These are phyloP conservation scores for Vachellia collinsii DNA, from an alignment of 306 rosid genomes.

Conservation along the genomic window DNA sequence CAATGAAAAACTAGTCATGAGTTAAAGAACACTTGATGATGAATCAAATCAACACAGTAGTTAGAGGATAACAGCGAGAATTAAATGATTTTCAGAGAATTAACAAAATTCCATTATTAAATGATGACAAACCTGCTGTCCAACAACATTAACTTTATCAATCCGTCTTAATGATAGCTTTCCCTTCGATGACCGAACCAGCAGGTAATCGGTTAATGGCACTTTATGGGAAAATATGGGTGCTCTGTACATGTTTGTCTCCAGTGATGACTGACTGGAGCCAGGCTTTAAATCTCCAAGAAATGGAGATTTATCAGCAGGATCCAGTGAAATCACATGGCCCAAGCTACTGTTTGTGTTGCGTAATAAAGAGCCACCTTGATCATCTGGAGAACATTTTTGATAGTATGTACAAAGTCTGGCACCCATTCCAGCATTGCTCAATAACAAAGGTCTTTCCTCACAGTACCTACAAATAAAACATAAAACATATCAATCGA, in stretches of 20 bases:
- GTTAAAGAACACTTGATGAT: slow-evolving; percentile 17
- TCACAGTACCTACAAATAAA: slow-evolving; percentile 78
- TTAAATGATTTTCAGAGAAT: slow-evolving; percentile 15
- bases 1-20: slow-evolving; percentile 19
- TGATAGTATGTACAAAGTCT: slow-evolving; percentile 94
- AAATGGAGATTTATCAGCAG: slow-evolving; percentile 96
- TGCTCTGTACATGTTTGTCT: slow-evolving; percentile 96
- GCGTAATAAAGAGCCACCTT: slow-evolving; percentile 74
- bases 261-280: slow-evolving; percentile 80
- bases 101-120: slow-evolving; percentile 16
- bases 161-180: slow-evolving; percentile 88
- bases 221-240: slow-evolving; percentile 93
- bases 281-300: slow-evolving; percentile 92
- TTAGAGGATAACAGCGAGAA: slow-evolving; percentile 5
- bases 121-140: slow-evolving; percentile 82
- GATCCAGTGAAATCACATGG: slow-evolving; percentile 77
- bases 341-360: slow-evolving; percentile 70
- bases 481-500: slow-evolving; percentile 35
- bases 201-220: slow-evolving; percentile 79
- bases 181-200: slow-evolving; percentile 96
- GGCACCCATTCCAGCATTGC: slow-evolving; percentile 96
- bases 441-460: slow-evolving; percentile 94
- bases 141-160: slow-evolving; percentile 79
- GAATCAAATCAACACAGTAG: slow-evolving; percentile 19
- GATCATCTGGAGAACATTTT: slow-evolving; percentile 86